Conservation (phyloP, 2,329 filamentous ascomycete genomes). For the Colletotrichum tabaci region DNA sequence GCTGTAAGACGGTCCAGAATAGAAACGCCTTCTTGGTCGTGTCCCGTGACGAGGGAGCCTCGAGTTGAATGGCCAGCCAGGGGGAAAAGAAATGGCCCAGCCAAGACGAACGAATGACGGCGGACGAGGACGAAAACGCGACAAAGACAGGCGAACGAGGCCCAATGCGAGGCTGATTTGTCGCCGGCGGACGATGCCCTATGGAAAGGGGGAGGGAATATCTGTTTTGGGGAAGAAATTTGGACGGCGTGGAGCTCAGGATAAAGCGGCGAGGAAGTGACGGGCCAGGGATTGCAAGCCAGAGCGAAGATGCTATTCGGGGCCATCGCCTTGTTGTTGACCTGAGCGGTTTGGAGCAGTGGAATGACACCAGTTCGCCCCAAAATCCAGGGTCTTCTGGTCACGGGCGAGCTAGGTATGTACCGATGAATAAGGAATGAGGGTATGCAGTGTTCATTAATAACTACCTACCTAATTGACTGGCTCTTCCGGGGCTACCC, state of each 20-base stretch:
- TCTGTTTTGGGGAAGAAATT: background rate
- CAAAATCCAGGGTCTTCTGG: conserved; percentile 32
- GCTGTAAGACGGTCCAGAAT: conserved; percentile 17
- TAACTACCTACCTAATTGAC: too few species aligned
- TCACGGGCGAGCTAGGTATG: conserved; percentile 8
- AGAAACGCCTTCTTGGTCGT: background rate
- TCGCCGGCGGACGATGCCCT: background rate
- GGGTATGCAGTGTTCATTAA: too few species aligned
- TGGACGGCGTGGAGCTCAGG: background rate
- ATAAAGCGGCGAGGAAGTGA: conserved; percentile 4
- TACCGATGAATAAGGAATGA: background rate
- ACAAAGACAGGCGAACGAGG: background rate
- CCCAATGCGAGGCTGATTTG: background rate
- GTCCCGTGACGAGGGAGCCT: background rate
- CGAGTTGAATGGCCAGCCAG: too few species aligned
- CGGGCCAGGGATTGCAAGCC: conserved; percentile 10
- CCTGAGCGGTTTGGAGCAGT: background rate
- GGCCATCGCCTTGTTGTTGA: conserved; percentile 14
- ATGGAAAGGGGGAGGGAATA: background rate
- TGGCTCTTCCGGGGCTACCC: conserved; percentile 18
- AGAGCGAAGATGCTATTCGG: too few species aligned
- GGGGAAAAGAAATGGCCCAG: background rate
- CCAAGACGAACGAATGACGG: background rate
- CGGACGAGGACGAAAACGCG: background rate
- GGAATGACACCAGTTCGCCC: conserved; percentile 21